These are phyloP conservation scores for Deakozyma indianensis DNA, from an alignment of 805 yeast genomes.

Conservation along the genomic window DNA sequence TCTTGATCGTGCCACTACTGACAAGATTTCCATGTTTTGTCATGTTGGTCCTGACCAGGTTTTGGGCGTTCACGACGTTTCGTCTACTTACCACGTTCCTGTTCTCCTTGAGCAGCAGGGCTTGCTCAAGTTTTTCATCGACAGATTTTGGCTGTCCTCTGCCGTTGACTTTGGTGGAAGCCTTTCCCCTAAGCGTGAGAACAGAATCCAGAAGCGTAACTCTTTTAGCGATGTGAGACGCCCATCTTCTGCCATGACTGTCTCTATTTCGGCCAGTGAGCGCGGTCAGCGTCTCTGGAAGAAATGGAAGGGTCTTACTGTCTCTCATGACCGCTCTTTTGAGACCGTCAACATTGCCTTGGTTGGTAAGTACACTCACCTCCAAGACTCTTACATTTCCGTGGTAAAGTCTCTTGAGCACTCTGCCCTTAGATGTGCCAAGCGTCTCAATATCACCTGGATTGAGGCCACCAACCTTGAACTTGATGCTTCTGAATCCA, in stretches of 20 bases:
- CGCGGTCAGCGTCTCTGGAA: slow-evolving; percentile 60
- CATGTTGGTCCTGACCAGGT: slow-evolving; percentile 98
- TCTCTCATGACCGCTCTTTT: slow-evolving; percentile 65
- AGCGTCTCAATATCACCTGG: slow-evolving; percentile 83
- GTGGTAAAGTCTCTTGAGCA: slow-evolving; percentile 95
- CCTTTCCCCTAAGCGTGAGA: not conserved
- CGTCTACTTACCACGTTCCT: slow-evolving; percentile 96
- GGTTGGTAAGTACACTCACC: slow-evolving; percentile 93
- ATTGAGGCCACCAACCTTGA: slow-evolving; percentile 90
- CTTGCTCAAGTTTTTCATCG: slow-evolving; percentile 53
- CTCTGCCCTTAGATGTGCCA: slow-evolving; percentile 77
- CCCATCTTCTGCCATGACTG: slow-evolving; percentile 14
- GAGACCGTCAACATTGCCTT: slow-evolving; percentile 88
- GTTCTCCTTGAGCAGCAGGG: slow-evolving; percentile 76
- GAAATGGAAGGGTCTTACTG: slow-evolving; percentile 72
- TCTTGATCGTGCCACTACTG: slow-evolving; percentile 73
- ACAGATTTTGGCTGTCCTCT: not conserved
- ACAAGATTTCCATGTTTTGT: slow-evolving; percentile 96
- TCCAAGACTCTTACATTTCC: slow-evolving; percentile 88
- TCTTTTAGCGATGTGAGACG: slow-evolving; percentile 35
- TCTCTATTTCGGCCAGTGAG: slow-evolving; percentile 15
- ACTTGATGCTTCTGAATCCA: slow-evolving; percentile 43
- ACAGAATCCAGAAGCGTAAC: slow-evolving; percentile 35
- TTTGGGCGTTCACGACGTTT: slow-evolving; percentile 90
- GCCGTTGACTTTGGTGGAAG: not conserved